Evolutionary conservation across 805 yeast genomes (phyloP), one percentile per base, ranked within the genome.

Genomic region (Scheffersomyces coipomensis): DNA sequence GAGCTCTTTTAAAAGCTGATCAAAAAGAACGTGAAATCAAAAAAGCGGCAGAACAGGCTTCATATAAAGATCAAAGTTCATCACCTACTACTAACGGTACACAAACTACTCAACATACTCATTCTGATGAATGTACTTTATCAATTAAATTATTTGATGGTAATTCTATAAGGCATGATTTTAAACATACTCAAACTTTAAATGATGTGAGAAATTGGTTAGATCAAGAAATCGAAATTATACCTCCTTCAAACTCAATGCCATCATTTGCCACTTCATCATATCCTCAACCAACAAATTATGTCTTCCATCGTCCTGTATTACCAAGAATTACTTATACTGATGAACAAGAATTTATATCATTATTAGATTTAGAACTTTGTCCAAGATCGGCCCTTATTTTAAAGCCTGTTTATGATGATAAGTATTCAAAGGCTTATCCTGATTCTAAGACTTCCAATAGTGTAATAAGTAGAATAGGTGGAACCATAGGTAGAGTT

Each of bases 381-480:
- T 71, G 77, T 12, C 90, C 91, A 2, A 70, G 95, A 41, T 82
- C 95, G 9, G 87, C 85, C 0, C 59, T 89, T 34, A 81, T 87
- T 18, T 64, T 89, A 46, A 85, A 85, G 53, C 90, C 93, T 0
- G 65, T 71, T 22, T 63, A 51, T 52, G 66, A 54, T 52, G 62
- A 48, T 35, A 34, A 38, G 2, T 42, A 38, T 2, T 34, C 30
- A 3, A 33, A 24, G 9, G 38, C 48, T 2, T 44, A 46, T 30
- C 45, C 47, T 5, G 33, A 47, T 18, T 34, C 39, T 2, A 33
- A 26, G 19, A 26, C 46, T 3, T 29, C 33, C 19, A 29, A 31
- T 8, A 40, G 40, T 16, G 23, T 44, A 8, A 32, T 35, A 10
- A 40, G 42, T 10, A 37, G 44, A n/a, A 19, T 42, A 1, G 42